Base-by-base conservation (phyloP, 2,329 filamentous ascomycete genomes). In the Botrytis hyacinthi region DNA sequence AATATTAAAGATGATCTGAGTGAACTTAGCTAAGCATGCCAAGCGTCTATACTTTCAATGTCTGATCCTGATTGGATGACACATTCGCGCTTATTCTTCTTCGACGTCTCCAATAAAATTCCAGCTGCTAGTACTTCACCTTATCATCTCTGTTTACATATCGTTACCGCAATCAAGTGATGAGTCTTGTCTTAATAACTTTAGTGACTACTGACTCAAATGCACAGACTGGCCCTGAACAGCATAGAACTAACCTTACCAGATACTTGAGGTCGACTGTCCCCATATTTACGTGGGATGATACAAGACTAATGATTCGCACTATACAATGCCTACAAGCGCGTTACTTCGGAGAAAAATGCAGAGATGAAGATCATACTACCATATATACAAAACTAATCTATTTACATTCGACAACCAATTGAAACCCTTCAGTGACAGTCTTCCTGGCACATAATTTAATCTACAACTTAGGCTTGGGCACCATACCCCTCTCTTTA, bases 401-500 rank as follows among this genome's bases (percentile, higher is more conserved):
- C 20, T 44, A 69, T 57, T 37, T 69, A 42, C 37, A 57, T 7
- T 9, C 3, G 22, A 69, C 4, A 44, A 26, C 16, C 37, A 57
- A 59, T 57, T 9, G 12, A 32, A 69, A 44, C 4, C 18, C 35
- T 14, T 22, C 1, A 18, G 18, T 22, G n/a, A 42, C 66, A 40
- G 48, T 44, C 51, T 44, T 4, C 1, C n/a, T 32, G 18, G 35
- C 66, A 35, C 32, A 18, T 20, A 22, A 18, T n/a, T 35, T 26
- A 61, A 46, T 37, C 63, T 73, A 73, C 51, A 69, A 32, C 35
- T 61, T 73, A 12, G 63, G 63, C 46, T 51, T 73, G 10, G 63
- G 63, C 26, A 32, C 35, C 42, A 48, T n/a, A 14, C 72, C 51
- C 63, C 71, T 73, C 65, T 63, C 73, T n/a, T 70, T 61, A 10